phyloP scores from a whole-genome alignment of 139 green algal genomes.

The Chlorella sp. region DNA sequence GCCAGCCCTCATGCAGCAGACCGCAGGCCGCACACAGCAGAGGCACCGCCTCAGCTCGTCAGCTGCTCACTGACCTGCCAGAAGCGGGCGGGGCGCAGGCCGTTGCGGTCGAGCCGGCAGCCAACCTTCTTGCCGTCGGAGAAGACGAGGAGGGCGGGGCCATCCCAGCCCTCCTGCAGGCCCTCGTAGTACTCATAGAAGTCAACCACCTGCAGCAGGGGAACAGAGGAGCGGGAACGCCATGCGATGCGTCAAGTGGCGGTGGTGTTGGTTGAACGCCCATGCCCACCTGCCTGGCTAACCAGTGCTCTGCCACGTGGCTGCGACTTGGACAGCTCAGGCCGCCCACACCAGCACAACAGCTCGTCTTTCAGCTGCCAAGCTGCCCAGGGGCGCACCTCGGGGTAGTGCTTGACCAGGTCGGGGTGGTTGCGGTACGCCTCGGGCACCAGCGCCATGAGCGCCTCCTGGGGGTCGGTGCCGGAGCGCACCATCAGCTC shows the following conservation, averaged over 20 bases:
- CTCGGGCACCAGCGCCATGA: conserved; percentile 98
- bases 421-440: conserved; percentile 93
- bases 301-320: too few relatives aligned
- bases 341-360: too few relatives aligned
- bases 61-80: conserved; percentile 68
- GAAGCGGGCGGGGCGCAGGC: conserved; percentile 96
- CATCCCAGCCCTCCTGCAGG: conserved; percentile 99
- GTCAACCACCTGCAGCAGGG: conserved; percentile 60
- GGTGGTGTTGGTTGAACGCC: too few relatives aligned
- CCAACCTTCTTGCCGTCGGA: conserved; percentile 92
- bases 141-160: conserved; percentile 98
- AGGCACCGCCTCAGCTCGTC: too few relatives aligned
- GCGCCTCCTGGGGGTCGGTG: conserved; percentile 75
- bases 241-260: too few relatives aligned
- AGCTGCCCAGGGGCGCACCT: too few relatives aligned
- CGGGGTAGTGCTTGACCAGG: conserved; percentile 89
- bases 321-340: too few relatives aligned
- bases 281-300: too few relatives aligned
- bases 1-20: too few relatives aligned
- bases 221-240: too few relatives aligned
- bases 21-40: too few relatives aligned
- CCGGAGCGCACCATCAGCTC: conserved; percentile 94
- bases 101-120: conserved; percentile 96
- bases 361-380: too few relatives aligned
- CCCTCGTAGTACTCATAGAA: conserved; percentile 98